Evolutionary conservation across 495 filamentous ascomycete species (phyloP).

Genomic region (Glonium stellatum): DNA sequence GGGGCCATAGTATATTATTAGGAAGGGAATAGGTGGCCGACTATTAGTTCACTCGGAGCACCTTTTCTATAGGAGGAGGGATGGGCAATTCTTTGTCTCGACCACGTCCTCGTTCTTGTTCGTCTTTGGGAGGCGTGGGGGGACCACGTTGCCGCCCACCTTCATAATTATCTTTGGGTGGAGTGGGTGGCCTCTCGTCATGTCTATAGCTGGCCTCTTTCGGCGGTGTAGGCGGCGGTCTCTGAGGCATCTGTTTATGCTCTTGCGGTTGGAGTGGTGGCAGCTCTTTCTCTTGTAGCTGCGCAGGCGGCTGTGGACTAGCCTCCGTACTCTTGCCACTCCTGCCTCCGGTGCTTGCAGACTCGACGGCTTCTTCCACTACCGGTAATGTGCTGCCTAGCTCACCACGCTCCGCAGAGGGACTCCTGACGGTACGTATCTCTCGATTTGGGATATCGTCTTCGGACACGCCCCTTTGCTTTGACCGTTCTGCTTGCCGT

Average conservation of each 20-base stretch:
- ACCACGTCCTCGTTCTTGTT: constrained; percentile 19
- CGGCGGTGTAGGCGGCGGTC: constrained; percentile 36
- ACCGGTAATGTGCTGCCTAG: constrained; percentile 73
- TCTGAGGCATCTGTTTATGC: constrained; percentile 7
- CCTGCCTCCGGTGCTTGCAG: constrained; percentile 58
- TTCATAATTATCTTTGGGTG: constrained; percentile 26
- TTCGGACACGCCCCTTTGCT: constrained; percentile 46
- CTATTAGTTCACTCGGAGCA: constrained; percentile 22
- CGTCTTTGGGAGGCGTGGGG: constrained; percentile 35
- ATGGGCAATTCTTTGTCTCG: constrained; percentile 31
- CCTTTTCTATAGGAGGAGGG: constrained; percentile 21
- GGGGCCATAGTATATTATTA: too few species aligned
- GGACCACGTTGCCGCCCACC: constrained; percentile 19
- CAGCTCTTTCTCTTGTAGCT: constrained; percentile 11
- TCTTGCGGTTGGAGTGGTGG: constrained; percentile 11
- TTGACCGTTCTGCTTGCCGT: constrained; percentile 39
- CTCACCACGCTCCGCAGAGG: constrained; percentile 48
- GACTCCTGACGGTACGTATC: constrained; percentile 47
- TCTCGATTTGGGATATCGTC: constrained; percentile 46
- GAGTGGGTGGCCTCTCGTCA: constrained; percentile 29
- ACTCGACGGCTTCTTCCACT: constrained; percentile 85
- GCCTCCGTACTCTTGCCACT: constrained; percentile 35
- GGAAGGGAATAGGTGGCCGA: neutral
- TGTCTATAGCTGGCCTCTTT: constrained; percentile 23
- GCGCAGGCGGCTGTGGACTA: constrained; percentile 13